Percentiles rank a stretch among this genome's conserved stretches.
These are phyloP conservation scores for Zychaea mexicana DNA, from an alignment of 371 early-diverging fungal genomes.

Conservation along the genomic window DNA sequence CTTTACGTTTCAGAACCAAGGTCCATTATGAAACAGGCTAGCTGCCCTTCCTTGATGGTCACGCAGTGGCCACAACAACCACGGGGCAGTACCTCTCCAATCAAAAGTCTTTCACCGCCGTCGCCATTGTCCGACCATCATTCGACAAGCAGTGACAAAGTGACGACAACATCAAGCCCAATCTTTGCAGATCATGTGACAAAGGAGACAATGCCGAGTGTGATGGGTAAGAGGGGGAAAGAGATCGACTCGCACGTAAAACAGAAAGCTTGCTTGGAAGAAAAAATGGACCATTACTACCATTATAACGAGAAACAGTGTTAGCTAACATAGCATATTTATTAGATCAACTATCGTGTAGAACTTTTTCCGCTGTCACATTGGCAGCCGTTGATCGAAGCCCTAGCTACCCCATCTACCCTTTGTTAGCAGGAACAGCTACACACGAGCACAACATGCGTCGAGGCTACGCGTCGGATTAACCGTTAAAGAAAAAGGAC, in stretches of 20 bases:
- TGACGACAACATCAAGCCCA: not conserved
- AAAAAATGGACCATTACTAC: not conserved
- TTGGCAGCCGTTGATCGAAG: slow-evolving; percentile 15
- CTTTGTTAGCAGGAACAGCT: not conserved
- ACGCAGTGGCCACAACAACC: slow-evolving; percentile 9
- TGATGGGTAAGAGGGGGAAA: slow-evolving; percentile 21
- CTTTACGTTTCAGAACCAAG: slow-evolving; percentile 7
- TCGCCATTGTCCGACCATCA: not conserved
- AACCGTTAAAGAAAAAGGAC: no score
- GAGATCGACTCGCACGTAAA: no score
- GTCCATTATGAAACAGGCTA: slow-evolving; percentile 24
- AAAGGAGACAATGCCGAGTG: slow-evolving; percentile 27
- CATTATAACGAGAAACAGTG: not conserved
- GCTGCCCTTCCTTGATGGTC: slow-evolving; percentile 24
- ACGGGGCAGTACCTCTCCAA: slow-evolving; percentile 3
- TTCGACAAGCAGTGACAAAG: slow-evolving; percentile 3
- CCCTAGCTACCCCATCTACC: slow-evolving; percentile 22
- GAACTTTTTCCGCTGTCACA: slow-evolving; percentile 35
- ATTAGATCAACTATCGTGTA: slow-evolving; percentile 32
- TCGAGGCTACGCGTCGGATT: slow-evolving; percentile 10
- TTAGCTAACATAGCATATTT: no score
- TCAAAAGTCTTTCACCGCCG: slow-evolving; percentile 10
- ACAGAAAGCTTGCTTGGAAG: not conserved
- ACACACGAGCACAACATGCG: not conserved
- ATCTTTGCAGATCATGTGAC: slow-evolving; percentile 7